Percentiles rank a stretch among this genome's conserved stretches.
phyloP scores from a whole-genome alignment of 495 filamentous ascomycete genomes.

The Choiromyces venosus region DNA sequence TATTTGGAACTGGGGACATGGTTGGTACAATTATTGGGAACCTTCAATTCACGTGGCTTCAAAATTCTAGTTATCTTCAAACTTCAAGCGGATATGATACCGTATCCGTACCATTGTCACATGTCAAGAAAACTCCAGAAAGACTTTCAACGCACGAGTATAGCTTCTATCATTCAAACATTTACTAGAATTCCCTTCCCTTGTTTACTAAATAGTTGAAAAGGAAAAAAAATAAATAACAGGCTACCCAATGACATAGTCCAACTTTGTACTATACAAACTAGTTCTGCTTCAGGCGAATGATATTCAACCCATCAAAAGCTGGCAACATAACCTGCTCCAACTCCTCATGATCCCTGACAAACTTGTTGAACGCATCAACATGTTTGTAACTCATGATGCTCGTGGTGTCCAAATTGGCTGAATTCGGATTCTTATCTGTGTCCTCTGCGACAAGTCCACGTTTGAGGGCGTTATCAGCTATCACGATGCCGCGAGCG shows the following conservation, averaged over 20 bases:
- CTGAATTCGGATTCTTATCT: conserved; percentile 28
- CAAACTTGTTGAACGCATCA: conserved; percentile 38
- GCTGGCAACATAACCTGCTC: conserved; percentile 42
- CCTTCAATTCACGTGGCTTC: not conserved
- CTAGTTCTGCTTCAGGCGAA: conserved; percentile 31
- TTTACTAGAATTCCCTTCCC: not conserved
- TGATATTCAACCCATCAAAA: conserved; percentile 43
- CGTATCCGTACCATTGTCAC: not conserved
- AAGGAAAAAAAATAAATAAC: not conserved
- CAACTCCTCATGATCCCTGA: conserved; percentile 34
- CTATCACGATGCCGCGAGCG: conserved; percentile 38
- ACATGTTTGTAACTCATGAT: conserved; percentile 23
- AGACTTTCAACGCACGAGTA: not conserved
- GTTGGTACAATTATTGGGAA: not conserved
- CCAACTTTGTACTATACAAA: not conserved
- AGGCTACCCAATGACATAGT: not conserved
- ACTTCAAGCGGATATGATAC: not conserved
- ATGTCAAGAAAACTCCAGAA: not conserved
- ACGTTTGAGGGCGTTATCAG: conserved; percentile 39
- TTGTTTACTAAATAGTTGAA: not conserved
- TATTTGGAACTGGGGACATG: not conserved
- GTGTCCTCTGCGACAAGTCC: conserved; percentile 28
- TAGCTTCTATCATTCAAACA: not conserved
- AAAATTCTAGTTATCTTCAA: not conserved
- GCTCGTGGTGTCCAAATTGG: not conserved